Base-by-base conservation (phyloP, 257 asterid species). In the Petunia axillaris region DNA sequence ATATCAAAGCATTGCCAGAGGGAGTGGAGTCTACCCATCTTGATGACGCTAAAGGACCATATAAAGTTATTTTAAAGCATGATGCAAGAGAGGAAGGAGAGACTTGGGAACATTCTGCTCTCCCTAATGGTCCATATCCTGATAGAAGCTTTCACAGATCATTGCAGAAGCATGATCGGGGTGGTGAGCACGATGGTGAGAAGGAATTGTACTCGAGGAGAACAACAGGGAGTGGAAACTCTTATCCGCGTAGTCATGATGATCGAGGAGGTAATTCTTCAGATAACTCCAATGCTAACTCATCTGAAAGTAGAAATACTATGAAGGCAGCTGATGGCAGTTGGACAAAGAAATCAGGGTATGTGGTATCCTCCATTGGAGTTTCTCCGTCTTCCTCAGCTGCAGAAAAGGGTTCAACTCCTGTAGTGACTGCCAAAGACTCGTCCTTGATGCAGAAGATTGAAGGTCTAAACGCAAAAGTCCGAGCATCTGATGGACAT, bases 391-490 rank as follows among this genome's bases (percentile, higher is more conserved):
- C 75, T 41, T 75, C 85, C 55, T 58, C 67, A 55, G 83, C 83
- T 82, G 70, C 76, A 62, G 90, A 83, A 80, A 85, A 78, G 82
- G 91, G 79, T 84, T 75, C 90, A 65, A 35, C 85, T 43, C 53
- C 84, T 68, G 87, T 86, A 25, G 84, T 87, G 82, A 64, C 83
- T 9, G 70, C 86, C 14, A 92, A 88, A 82, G 91, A 88, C 76
- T 60, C 91, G 58, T 81, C 85, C 79, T 84, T 94, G 77, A 89
- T 96, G 86, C 96, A 91, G 83, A 96, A 92, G 83, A 91, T 91
- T 82, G 98, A 93, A 82, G 90, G 88, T 84, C 82, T 96, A 80
- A 96, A 96, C 86, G 95, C 94, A 82, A 94, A 96, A 85, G 85
- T 80, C 53, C 92, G 93, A 83, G 89, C 85, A 75, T 89, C 95